Evolutionary conservation across 2,329 filamentous ascomycete genomes (phyloP).

Genomic region (Incumbomyces lentus): DNA sequence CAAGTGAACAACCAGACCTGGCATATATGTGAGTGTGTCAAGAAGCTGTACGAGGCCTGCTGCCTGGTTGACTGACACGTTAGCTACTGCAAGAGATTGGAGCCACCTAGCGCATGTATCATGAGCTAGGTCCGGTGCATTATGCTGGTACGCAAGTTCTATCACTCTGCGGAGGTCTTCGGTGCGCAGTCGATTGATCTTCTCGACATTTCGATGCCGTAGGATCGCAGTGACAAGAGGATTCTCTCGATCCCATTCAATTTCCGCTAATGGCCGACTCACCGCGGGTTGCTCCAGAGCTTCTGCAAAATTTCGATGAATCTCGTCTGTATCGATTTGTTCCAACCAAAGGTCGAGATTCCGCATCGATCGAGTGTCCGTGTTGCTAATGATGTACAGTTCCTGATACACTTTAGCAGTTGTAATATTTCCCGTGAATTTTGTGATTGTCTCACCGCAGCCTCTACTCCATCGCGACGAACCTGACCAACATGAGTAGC

Average conservation of each 20-base stretch:
- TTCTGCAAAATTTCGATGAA: conserved; percentile 28
- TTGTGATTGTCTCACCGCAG: conserved; percentile 25
- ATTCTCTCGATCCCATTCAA: background rate
- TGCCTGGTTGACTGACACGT: too few relatives aligned
- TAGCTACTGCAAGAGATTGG: too few relatives aligned
- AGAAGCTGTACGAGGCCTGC: too few relatives aligned
- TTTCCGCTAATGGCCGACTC: background rate
- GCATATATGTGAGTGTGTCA: background rate
- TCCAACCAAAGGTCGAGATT: conserved; percentile 33
- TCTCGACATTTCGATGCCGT: background rate
- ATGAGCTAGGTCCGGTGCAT: too few relatives aligned
- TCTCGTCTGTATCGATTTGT: conserved; percentile 30
- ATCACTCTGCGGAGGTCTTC: too few relatives aligned
- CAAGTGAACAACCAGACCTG: background rate
- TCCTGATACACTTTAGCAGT: conserved; percentile 23
- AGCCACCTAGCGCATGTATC: too few relatives aligned
- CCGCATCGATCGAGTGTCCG: conserved; percentile 28
- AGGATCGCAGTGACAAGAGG: background rate
- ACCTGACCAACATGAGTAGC: conserved; percentile 30
- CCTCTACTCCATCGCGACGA: conserved; percentile 27
- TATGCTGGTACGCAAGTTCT: too few relatives aligned
- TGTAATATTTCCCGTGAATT: background rate
- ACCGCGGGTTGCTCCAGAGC: background rate
- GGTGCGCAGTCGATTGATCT: too few relatives aligned
- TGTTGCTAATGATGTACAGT: conserved; percentile 35